These are phyloP conservation scores for Capsicum baccatum DNA, from an alignment of 257 asterid species.

Conservation along the genomic window DNA sequence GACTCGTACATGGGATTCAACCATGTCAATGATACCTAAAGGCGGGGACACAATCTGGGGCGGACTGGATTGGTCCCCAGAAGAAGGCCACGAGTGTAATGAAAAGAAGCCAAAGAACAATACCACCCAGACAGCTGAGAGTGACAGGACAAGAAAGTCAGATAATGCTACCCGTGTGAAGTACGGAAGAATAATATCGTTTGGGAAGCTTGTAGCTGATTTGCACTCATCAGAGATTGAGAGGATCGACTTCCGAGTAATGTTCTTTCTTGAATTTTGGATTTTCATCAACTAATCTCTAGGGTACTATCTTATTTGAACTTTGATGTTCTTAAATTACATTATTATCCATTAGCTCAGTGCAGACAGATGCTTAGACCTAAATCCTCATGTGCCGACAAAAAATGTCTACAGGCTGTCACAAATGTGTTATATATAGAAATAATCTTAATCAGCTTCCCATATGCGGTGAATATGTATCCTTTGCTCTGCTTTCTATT, in stretches of 20 bases:
- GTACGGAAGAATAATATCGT: slow-evolving; percentile 71
- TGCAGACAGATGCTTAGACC: neutral
- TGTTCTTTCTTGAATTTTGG: slow-evolving; percentile 23
- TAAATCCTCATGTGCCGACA: neutral
- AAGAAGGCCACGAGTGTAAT: slow-evolving; percentile 62
- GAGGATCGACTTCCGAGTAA: slow-evolving; percentile 71
- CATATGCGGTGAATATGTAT: slow-evolving; percentile 1
- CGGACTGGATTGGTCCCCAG: slow-evolving; percentile 85
- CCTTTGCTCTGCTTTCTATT: slow-evolving; percentile 24
- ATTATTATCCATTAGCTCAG: neutral
- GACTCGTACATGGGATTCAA: slow-evolving; percentile 91
- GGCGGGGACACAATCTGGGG: slow-evolving; percentile 94
- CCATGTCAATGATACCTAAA: slow-evolving; percentile 80
- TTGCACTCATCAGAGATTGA: slow-evolving; percentile 62
- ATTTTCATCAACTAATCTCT: slow-evolving; percentile 9
- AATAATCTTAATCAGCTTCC: slow-evolving; percentile 2
- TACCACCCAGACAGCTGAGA: slow-evolving; percentile 42
- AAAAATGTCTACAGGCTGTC: neutral
- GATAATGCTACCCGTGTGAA: slow-evolving; percentile 40
- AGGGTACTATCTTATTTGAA: neutral
- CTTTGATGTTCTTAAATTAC: neutral
- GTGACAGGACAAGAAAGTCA: slow-evolving; percentile 38
- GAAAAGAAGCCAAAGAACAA: slow-evolving; percentile 47
- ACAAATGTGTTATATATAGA: neutral
- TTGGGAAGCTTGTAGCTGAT: slow-evolving; percentile 67